Conservation (phyloP, 139 green algal species). For the Chlamydomonas sphaeroides region DNA sequence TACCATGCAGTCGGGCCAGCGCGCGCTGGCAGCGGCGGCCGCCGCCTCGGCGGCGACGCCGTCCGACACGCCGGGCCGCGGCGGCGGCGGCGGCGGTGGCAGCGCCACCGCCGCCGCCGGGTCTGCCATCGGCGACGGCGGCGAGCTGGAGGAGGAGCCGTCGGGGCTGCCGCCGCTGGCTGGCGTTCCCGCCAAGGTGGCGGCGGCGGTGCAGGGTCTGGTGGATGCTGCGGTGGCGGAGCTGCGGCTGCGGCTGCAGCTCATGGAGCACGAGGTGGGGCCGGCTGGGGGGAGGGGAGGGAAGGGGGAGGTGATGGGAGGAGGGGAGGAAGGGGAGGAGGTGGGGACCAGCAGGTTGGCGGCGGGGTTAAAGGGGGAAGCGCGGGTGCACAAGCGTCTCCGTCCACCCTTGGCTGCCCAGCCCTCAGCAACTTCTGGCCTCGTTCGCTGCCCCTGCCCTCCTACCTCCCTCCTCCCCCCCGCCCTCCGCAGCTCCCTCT, state of each 20-base stretch:
- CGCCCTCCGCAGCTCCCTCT: too few species aligned
- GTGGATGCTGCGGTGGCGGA: constrained; percentile 25
- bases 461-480: too few species aligned
- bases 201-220: constrained; percentile 17
- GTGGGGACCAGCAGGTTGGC: too few species aligned
- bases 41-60: not conserved
- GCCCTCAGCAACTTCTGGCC: too few species aligned
- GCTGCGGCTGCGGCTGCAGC: not conserved
- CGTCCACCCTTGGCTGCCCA: too few species aligned
- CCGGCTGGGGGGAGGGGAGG: too few species aligned
- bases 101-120: not conserved
- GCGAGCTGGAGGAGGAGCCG: not conserved
- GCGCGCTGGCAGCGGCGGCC: constrained; percentile 29
- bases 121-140: not conserved
- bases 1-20: not conserved
- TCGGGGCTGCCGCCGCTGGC: too few species aligned
- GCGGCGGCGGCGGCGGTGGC: not conserved
- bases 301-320: too few species aligned
- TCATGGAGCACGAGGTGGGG: constrained; percentile 19
- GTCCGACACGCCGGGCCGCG: not conserved
- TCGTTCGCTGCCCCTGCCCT: too few species aligned
- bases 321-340: too few species aligned
- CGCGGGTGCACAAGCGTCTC: too few species aligned
- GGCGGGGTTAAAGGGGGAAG: too few species aligned
- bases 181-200: not conserved